Percentiles rank a stretch among this genome's conserved stretches.
Evolutionary conservation across 257 asterid genomes (phyloP).

Genomic region (Henckelia pumila): DNA sequence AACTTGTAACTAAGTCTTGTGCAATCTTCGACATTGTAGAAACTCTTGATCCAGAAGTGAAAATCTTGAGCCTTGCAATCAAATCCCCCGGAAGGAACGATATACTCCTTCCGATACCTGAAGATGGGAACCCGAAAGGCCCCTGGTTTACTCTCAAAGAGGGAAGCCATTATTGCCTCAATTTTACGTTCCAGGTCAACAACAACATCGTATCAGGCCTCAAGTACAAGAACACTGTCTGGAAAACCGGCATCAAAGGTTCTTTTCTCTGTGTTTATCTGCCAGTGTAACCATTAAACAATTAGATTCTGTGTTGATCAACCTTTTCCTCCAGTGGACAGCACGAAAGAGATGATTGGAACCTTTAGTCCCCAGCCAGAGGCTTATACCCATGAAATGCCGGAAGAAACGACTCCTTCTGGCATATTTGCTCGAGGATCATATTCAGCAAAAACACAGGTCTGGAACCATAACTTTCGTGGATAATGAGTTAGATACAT

Average conservation of each 20-base stretch:
- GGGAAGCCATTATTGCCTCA: conserved; percentile 64
- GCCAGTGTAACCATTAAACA: not conserved
- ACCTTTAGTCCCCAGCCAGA: conserved; percentile 48
- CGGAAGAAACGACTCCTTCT: conserved; percentile 52
- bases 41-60: conserved; percentile 79
- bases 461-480: not conserved
- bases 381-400: conserved; percentile 47
- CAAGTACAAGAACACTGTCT: conserved; percentile 66
- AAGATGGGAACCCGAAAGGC: conserved; percentile 56
- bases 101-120: conserved; percentile 66
- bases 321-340: conserved; percentile 36
- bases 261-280: not conserved
- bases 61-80: conserved; percentile 68
- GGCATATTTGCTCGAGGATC: conserved; percentile 53
- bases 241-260: conserved; percentile 90
- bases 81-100: conserved; percentile 60
- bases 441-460: conserved; percentile 47
- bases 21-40: conserved; percentile 36
- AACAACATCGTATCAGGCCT: conserved; percentile 77
- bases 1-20: not conserved
- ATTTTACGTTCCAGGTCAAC: conserved; percentile 59
- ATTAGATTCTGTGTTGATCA: not conserved
- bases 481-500: not conserved
- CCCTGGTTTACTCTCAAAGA: conserved; percentile 80
- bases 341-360: conserved; percentile 48